phyloP scores from a whole-genome alignment of 768 basidiomycete species.

The Epithele typhae region DNA sequence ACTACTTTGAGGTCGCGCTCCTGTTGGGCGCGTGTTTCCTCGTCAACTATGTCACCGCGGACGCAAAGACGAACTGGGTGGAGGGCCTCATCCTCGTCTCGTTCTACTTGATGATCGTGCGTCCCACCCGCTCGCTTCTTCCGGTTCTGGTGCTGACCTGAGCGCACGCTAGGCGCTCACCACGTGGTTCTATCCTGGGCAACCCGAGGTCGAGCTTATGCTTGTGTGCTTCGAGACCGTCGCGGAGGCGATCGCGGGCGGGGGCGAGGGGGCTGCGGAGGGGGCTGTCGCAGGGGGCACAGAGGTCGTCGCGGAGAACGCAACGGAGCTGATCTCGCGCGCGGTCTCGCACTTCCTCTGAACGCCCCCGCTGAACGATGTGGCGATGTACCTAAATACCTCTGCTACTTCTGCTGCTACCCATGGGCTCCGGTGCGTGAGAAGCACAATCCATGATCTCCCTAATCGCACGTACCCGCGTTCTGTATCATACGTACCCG shows the following conservation, averaged over 20 bases:
- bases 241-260: background rate
- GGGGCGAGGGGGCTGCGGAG: background rate
- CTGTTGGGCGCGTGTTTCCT: constrained; percentile 67
- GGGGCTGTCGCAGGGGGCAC: no score
- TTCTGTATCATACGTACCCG: no score
- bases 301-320: no score
- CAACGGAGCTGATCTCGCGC: no score
- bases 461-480: no score
- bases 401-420: no score
- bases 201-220: background rate
- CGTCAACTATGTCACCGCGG: constrained; percentile 77
- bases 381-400: no score
- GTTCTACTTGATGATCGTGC: constrained; percentile 65
- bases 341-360: no score
- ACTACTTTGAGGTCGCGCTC: constrained; percentile 64
- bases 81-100: constrained; percentile 60
- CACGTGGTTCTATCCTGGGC: background rate
- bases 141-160: no score
- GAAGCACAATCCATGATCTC: no score
- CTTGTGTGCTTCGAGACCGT: background rate
- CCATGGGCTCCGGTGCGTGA: no score
- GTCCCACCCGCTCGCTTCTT: constrained; percentile 13
- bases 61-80: constrained; percentile 76
- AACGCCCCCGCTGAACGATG: no score
- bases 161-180: background rate